A percentile compares a stretch with the other conserved stretches of the same genome.
Evolutionary conservation across 2,329 filamentous ascomycete genomes (phyloP).

Genomic region (Madurella fahalii): DNA sequence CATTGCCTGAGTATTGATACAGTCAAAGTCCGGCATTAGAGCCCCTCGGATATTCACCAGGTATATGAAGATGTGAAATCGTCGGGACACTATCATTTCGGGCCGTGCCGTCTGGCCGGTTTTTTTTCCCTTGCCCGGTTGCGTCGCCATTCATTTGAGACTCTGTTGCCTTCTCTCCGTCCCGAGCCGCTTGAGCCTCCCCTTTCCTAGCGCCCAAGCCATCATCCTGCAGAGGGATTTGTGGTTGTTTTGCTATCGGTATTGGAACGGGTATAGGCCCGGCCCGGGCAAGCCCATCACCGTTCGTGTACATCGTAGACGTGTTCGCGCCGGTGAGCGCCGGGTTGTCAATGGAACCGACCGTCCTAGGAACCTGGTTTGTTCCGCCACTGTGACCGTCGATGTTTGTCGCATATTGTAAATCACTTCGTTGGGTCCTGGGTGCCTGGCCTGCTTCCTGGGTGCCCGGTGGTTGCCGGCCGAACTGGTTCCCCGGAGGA

Average conservation of each 20-base stretch:
- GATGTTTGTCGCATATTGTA: background rate
- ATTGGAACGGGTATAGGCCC: slow-evolving; percentile 8
- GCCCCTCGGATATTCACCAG: slow-evolving; percentile 58
- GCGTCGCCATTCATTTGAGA: background rate
- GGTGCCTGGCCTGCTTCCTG: slow-evolving; percentile 1
- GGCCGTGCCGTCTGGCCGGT: slow-evolving; percentile 15
- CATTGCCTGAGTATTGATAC: background rate
- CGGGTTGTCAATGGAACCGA: background rate
- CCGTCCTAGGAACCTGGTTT: background rate
- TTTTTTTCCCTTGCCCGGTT: background rate
- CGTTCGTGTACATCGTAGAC: background rate
- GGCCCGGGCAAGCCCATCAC: background rate
- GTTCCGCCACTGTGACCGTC: background rate
- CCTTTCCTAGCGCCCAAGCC: background rate
- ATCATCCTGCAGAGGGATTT: background rate
- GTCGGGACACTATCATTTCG: slow-evolving; percentile 47
- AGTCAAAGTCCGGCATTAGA: slow-evolving; percentile 3
- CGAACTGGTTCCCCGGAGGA: slow-evolving; percentile 44
- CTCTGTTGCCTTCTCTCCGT: background rate
- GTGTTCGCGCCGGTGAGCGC: background rate
- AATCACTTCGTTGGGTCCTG: background rate
- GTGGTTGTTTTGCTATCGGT: background rate
- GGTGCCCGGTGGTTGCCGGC: slow-evolving; percentile 26
- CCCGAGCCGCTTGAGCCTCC: background rate
- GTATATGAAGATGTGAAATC: slow-evolving; percentile 64